A percentile compares a stretch with the other conserved stretches of the same genome.
These are phyloP conservation scores for Neonothopanus nambi DNA, from an alignment of 1,284 basidiomycete species.

Conservation along the genomic window DNA sequence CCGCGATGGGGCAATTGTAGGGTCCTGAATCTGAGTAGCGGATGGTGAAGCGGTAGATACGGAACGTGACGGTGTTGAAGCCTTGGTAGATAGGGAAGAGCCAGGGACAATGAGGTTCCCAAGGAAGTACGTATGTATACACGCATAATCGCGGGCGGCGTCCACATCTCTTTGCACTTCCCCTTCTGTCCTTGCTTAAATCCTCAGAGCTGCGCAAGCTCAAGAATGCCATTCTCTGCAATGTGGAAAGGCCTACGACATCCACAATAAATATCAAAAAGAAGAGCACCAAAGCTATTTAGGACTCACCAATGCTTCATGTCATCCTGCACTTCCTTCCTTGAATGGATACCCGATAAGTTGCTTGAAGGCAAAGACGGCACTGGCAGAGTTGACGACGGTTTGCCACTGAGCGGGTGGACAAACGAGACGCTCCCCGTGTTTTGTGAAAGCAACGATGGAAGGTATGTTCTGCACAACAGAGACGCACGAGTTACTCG, in stretches of 20 bases:
- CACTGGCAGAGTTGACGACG: conserved; percentile 97
- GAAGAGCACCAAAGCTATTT: neutral
- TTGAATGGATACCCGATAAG: conserved; percentile 93
- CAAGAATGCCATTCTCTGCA: neutral
- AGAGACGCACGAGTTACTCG: conserved; percentile 94
- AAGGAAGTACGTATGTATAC: conserved; percentile 2
- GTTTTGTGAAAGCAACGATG: conserved; percentile 98
- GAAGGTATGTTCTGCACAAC: conserved; percentile 99
- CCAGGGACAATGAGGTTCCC: neutral
- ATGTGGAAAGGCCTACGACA: conserved; percentile 77
- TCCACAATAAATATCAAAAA: neutral
- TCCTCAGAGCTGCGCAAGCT: neutral
- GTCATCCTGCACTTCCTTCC: conserved; percentile 91
- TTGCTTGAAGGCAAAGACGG: conserved; percentile 95
- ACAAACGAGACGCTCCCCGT: too few relatives aligned
- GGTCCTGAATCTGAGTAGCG: neutral
- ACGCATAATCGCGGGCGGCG: neutral
- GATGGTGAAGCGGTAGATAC: neutral
- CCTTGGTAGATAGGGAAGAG: neutral
- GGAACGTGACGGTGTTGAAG: neutral
- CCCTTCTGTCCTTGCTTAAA: neutral
- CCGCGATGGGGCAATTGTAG: neutral
- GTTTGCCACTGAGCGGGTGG: too few relatives aligned
- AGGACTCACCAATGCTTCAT: conserved; percentile 71
- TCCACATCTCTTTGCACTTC: neutral